Evolutionary conservation across 2,329 filamentous ascomycete genomes (phyloP).

Genomic region (Colletotrichum liriopes): DNA sequence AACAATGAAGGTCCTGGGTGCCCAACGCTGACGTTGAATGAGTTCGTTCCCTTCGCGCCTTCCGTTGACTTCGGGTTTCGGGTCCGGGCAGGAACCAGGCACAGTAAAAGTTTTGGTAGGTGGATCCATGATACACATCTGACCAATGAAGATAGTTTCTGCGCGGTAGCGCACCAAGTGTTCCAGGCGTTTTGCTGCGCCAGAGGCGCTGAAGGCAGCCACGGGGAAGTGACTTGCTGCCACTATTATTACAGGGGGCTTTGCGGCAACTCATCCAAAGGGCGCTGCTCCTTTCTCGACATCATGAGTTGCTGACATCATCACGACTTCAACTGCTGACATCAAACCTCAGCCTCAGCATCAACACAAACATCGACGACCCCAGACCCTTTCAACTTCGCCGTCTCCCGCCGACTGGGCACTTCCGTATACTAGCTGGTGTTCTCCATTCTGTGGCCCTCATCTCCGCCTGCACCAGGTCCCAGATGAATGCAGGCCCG

Average conservation of each 20-base stretch:
- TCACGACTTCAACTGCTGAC: neutral
- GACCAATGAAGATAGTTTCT: neutral
- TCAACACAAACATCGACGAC: neutral
- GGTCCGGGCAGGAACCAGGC: conserved; percentile 1
- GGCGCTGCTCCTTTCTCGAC: neutral
- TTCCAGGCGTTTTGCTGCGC: neutral
- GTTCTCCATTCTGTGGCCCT: neutral
- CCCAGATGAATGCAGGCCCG: conserved; percentile 77
- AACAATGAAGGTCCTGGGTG: neutral
- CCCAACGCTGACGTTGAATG: neutral
- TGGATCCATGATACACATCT: neutral
- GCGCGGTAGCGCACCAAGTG: neutral
- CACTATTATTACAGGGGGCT: too few species aligned
- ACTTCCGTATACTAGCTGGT: neutral
- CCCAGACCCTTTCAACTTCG: neutral
- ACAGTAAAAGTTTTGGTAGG: neutral
- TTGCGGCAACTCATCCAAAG: neutral
- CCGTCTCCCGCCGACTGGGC: neutral
- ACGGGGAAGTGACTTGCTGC: neutral
- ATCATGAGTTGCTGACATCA: conserved; percentile 16
- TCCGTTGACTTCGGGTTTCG: neutral
- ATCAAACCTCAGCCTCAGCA: neutral
- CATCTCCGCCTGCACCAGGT: neutral
- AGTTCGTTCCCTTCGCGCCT: conserved; percentile 6
- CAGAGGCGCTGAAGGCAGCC: neutral